These are phyloP conservation scores for Penicillium angulare DNA, from an alignment of 495 filamentous ascomycete genomes.

Conservation along the genomic window DNA sequence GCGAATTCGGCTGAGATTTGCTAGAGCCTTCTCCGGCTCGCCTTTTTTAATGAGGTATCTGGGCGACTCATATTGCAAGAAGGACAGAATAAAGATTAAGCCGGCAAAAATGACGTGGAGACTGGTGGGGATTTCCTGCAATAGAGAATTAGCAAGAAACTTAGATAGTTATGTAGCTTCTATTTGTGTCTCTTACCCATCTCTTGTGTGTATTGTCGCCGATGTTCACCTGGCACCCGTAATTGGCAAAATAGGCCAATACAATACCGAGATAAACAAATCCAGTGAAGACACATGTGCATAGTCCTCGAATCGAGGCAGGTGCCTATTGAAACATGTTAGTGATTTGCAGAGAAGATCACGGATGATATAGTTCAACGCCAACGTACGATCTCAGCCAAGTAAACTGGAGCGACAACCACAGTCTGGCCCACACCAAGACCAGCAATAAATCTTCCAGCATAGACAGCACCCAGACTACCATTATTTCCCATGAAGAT, in stretches of 20 bases:
- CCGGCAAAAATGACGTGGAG: slow-evolving; percentile 72
- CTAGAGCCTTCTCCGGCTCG: slow-evolving; percentile 52
- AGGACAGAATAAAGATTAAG: slow-evolving; percentile 61
- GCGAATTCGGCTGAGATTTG: slow-evolving; percentile 37
- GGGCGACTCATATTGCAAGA: slow-evolving; percentile 65
- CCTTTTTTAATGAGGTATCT: slow-evolving; percentile 59
- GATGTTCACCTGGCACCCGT: slow-evolving; percentile 56
- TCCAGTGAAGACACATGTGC: slow-evolving; percentile 65
- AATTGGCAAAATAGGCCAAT: slow-evolving; percentile 51
- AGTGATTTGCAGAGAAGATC: not conserved
- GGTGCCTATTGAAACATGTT: slow-evolving; percentile 37
- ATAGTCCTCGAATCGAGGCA: slow-evolving; percentile 62
- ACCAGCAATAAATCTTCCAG: slow-evolving; percentile 65
- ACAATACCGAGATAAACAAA: slow-evolving; percentile 49
- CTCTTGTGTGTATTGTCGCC: slow-evolving; percentile 55
- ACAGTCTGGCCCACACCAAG: slow-evolving; percentile 67
- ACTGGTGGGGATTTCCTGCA: slow-evolving; percentile 62
- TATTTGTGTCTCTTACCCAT: slow-evolving; percentile 44
- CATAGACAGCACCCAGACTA: slow-evolving; percentile 61
- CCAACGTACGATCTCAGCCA: slow-evolving; percentile 45
- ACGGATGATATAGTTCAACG: not conserved
- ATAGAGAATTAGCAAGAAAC: slow-evolving; percentile 13
- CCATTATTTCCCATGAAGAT: slow-evolving; percentile 66
- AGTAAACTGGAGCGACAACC: slow-evolving; percentile 58
- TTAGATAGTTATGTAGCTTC: slow-evolving; percentile 9